Base-by-base conservation (phyloP, 2,329 filamentous ascomycete genomes). In the Madurella mycetomatis region DNA sequence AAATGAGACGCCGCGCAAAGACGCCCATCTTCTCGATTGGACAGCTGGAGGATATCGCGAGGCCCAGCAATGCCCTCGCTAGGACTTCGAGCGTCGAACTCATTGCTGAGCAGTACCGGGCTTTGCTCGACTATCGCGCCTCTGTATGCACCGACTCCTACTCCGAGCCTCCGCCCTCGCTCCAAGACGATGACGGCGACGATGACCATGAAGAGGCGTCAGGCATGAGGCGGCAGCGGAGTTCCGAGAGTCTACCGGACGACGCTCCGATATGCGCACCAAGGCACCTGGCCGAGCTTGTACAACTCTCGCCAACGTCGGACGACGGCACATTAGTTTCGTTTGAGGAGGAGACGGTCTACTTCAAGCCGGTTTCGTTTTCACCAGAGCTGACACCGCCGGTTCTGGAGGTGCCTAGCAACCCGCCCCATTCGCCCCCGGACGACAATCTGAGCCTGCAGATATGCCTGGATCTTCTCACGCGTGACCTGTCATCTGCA, bases 71-170 rank as follows among this genome's bases (percentile, higher is more conserved):
- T 41, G 54, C 53, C 7, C 41, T 59, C 3, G 66, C 65, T 34
- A 71, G 72, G 58, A 70, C 67, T 1, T 70, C 71, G 1, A 77
- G 72, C 59, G 73, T 75, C 34, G 76, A 80, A 50, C 66, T 71
- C 40, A 76, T 81, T 34, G 78, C 78, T 18, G 75, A 79, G 42
- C 76, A 80, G 50, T 81, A 81, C 56, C 70, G 70, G 16, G 73
- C 73, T 1, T 60, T 81, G 1, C 66, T 80, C 4, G 73, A 76
- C 17, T 70, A 71, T 0, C 69, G 69, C 41, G 67, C 66, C 37
- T 70, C 73, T 0, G 63, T 69, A 4, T 59, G 66, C 47, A 60
- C 61, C 12, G 70, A 71, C 8, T 53, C 63, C 25, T 55, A 58
- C 11, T 62, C 63, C 13, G 68, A 68, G 51, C 64, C 57, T 54